These are phyloP conservation scores for Tolypocladium sp. DNA, from an alignment of 2,329 filamentous ascomycete species.

Conservation along the genomic window DNA sequence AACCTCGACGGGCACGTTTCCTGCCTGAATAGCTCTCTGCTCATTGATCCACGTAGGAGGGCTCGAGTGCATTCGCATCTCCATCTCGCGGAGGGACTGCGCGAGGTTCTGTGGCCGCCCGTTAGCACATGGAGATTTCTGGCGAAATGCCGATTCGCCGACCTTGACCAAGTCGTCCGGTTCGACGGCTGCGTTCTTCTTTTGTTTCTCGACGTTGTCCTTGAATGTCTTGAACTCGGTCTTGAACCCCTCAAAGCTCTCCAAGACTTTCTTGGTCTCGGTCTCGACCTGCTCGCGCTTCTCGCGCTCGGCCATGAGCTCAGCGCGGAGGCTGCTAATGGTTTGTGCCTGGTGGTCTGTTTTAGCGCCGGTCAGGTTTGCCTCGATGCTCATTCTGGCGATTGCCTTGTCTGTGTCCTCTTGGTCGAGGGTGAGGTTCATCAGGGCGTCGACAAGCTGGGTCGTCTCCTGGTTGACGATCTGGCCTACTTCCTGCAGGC, in stretches of 20 bases:
- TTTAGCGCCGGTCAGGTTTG: constrained; percentile 24
- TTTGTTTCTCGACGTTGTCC: constrained; percentile 11
- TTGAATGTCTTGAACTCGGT: constrained; percentile 19
- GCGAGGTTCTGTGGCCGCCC: neutral
- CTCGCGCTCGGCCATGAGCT: constrained; percentile 20
- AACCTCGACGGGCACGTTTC: neutral
- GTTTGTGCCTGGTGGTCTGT: constrained; percentile 22
- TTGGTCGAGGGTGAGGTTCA: constrained; percentile 25
- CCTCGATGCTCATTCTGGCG: constrained; percentile 27
- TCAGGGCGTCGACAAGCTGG: constrained; percentile 27
- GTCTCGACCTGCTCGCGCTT: constrained; percentile 19
- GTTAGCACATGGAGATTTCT: neutral
- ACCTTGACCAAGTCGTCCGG: constrained; percentile 22
- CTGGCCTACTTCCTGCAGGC: constrained; percentile 27
- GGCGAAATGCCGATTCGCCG: constrained; percentile 4
- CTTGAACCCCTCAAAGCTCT: constrained; percentile 15
- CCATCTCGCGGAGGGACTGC: neutral
- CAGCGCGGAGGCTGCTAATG: constrained; percentile 20
- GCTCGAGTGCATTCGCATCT: neutral
- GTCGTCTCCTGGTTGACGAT: constrained; percentile 28
- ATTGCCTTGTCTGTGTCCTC: constrained; percentile 28
- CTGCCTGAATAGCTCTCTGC: neutral
- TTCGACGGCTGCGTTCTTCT: constrained; percentile 9
- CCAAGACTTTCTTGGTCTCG: constrained; percentile 15
- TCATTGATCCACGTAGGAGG: neutral